Conservation (phyloP, 2,329 filamentous ascomycete species). For the Aspergillus alliaceus region DNA sequence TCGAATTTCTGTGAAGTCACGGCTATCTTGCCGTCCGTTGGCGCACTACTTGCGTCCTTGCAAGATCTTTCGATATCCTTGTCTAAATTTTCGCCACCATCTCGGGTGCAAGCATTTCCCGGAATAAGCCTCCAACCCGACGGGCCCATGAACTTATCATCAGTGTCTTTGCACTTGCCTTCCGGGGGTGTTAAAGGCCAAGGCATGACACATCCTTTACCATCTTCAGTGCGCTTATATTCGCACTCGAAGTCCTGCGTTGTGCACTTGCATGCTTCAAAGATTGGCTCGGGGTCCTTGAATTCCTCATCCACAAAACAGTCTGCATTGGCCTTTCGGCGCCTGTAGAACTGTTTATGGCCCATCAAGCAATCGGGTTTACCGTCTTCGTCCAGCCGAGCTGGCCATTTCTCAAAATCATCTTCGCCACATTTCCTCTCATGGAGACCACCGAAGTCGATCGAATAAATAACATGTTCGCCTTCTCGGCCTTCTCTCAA, state of each 20-base stretch:
- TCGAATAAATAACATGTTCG: conserved; percentile 65
- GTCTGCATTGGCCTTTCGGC: conserved; percentile 82
- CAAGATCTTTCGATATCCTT: conserved; percentile 75
- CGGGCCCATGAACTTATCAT: conserved; percentile 76
- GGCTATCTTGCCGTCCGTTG: conserved; percentile 65
- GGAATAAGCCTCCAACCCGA: conserved; percentile 94
- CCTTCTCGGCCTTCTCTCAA: conserved; percentile 51
- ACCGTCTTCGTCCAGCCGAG: conserved; percentile 75
- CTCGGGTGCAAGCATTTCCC: conserved; percentile 69
- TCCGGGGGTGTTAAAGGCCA: conserved; percentile 66
- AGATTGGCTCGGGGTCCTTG: conserved; percentile 70
- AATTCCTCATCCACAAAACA: conserved; percentile 89
- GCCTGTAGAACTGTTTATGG: conserved; percentile 81
- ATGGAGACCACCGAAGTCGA: conserved; percentile 82
- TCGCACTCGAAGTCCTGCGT: conserved; percentile 92
- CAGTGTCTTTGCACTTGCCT: conserved; percentile 69
- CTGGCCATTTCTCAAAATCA: conserved; percentile 81
- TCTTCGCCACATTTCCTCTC: conserved; percentile 73
- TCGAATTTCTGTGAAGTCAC: conserved; percentile 63
- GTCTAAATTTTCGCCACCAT: conserved; percentile 65
- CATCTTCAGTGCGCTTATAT: conserved; percentile 71
- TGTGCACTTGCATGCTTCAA: conserved; percentile 76
- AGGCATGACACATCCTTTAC: conserved; percentile 66
- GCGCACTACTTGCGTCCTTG: conserved; percentile 58
- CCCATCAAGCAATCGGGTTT: conserved; percentile 92